These are phyloP conservation scores for Penicillium psychrosexuale DNA, from an alignment of 2,329 filamentous ascomycete genomes.

Conservation along the genomic window DNA sequence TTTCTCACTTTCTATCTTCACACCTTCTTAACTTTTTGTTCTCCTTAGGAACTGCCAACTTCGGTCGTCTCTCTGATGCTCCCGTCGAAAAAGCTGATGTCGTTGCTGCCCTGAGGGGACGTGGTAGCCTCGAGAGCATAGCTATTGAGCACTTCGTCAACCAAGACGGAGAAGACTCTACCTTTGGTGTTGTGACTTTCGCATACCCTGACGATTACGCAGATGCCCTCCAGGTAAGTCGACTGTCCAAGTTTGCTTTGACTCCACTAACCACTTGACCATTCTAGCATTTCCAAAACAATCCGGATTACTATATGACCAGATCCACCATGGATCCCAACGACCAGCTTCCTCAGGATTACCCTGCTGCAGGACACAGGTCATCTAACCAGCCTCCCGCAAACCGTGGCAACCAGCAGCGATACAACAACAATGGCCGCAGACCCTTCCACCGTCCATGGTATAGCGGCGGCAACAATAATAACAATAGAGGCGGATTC, in stretches of 20 bases:
- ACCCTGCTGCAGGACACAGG: neutral
- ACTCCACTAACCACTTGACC: neutral
- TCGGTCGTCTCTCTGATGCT: neutral
- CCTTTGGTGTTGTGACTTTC: constrained; percentile 4
- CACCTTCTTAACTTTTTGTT: neutral
- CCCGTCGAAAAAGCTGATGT: constrained; percentile 11
- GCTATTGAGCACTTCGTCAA: neutral
- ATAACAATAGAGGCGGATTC: constrained; percentile 4
- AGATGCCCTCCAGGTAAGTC: constrained; percentile 16
- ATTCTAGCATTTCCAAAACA: constrained; percentile 16
- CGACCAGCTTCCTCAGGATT: neutral
- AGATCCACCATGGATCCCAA: constrained; percentile 17
- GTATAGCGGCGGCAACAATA: neutral
- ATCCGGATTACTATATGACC: constrained; percentile 18
- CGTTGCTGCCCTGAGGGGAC: constrained; percentile 23
- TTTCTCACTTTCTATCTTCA: neutral
- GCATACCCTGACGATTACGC: constrained; percentile 5
- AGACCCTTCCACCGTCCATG: neutral
- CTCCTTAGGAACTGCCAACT: neutral
- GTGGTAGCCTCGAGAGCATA: neutral
- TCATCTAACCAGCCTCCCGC: neutral
- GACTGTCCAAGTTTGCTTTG: neutral
- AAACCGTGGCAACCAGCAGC: constrained; percentile 1
- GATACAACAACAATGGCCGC: constrained; percentile 3
- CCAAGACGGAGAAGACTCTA: neutral